Base-by-base conservation (phyloP, 192 early-diverging fungal species). In the Umbelopsis isabellina region DNA sequence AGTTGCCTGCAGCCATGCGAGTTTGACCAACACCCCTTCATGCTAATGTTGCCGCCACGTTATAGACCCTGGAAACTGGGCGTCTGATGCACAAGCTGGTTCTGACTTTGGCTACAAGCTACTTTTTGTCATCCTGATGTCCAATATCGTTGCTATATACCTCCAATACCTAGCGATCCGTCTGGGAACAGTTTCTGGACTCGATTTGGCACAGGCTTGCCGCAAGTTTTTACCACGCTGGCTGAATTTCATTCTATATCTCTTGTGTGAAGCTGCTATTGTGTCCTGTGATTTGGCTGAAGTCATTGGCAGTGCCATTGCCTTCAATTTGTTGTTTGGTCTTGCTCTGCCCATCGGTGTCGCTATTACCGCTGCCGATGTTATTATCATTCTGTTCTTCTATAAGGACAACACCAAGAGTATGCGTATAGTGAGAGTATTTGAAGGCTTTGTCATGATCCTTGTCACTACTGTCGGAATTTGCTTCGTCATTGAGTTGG, bases 31-130 rank as follows among this genome's bases (percentile, higher is more conserved):
- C n/a, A n/a, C n/a, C 1, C 27, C 27, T 30, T 30, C 27, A 30
- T 67, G 2, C 15, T 67, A 35, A 68, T 68, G 44, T 49, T 48
- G 46, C 27, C 44, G 1, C 44, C 48, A 49, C n/a, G 13, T 41
- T 46, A n/a, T 90, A 73, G 93, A 95, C 82, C 93, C 93, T 44
- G 93, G 93, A 47, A 94, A 94, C 81, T 94, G 92, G 92, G 92
- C 92, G 2, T 92, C 91, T 7, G 91, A 93, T 77, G 81, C 92
- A 16, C 80, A 86, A 37, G 93, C 90, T 64, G 93, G 93, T 25
- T 90, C 89, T 30, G 72, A 84, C 46, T 95, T 85, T 73, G 89
- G 89, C 16, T 95, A 95, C 71, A 80, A 81, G 25, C 78, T 92
- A 0, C 80, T 95, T 4, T 93, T 89, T 58, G 81, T 95, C 44